Conservation (phyloP, 2,329 filamentous ascomycete genomes). For the Xylariaceae sp. region DNA sequence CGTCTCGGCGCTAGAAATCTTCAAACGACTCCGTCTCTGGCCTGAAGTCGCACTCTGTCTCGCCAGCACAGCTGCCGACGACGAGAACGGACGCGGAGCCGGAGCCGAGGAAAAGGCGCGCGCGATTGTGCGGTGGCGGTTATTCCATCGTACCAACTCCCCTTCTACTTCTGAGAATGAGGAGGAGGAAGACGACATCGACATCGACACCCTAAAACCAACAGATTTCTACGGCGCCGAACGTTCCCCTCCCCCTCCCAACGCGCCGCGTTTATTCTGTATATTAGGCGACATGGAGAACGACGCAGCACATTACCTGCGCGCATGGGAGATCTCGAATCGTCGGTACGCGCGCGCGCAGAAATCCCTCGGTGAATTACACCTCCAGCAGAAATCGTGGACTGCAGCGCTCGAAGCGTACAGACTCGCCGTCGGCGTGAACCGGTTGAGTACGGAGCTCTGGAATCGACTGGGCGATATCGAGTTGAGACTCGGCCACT, state of each 20-base stretch:
- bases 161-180: slow-evolving; percentile 32
- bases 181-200: slow-evolving; percentile 47
- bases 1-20: slow-evolving; percentile 88
- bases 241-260: slow-evolving; percentile 64
- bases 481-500: slow-evolving; percentile 69
- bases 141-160: slow-evolving; percentile 56
- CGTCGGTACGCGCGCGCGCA: slow-evolving; percentile 81
- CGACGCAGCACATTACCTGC: slow-evolving; percentile 68
- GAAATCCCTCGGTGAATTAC: slow-evolving; percentile 75
- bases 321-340: slow-evolving; percentile 81
- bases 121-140: slow-evolving; percentile 67
- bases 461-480: slow-evolving; percentile 93
- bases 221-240: slow-evolving; percentile 57
- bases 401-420: slow-evolving; percentile 72
- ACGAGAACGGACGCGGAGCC: slow-evolving; percentile 48
- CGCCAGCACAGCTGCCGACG: slow-evolving; percentile 54
- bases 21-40: slow-evolving; percentile 89
- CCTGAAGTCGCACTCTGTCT: slow-evolving; percentile 90
- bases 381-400: slow-evolving; percentile 62
- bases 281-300: slow-evolving; percentile 87
- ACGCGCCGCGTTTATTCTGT: slow-evolving; percentile 84
- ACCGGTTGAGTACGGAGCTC: slow-evolving; percentile 72
- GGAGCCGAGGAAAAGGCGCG: slow-evolving; percentile 74
- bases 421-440: slow-evolving; percentile 67
- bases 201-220: slow-evolving; percentile 52